These are phyloP conservation scores for Pseudoturritis turrita DNA, from an alignment of 345 rosid genomes.

Conservation along the genomic window DNA sequence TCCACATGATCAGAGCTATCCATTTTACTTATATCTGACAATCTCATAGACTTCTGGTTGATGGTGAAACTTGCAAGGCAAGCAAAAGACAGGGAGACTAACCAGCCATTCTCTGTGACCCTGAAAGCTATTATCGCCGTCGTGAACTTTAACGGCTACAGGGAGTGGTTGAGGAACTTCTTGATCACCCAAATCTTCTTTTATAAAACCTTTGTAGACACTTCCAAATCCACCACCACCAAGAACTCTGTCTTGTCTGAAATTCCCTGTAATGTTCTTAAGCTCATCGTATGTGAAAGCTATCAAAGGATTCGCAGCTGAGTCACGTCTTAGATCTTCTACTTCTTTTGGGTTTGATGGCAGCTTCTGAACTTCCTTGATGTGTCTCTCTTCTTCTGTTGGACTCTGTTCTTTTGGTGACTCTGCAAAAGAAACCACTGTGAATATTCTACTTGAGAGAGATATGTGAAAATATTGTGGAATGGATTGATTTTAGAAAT, in stretches of 20 bases:
- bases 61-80: conserved; percentile 1
- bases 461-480: neutral
- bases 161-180: conserved; percentile 60
- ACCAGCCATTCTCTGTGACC: conserved; percentile 99
- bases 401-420: conserved; percentile 58
- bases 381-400: conserved; percentile 24
- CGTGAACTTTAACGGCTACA: conserved; percentile 97
- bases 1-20: neutral
- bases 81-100: conserved; percentile 17
- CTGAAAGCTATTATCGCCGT: conserved; percentile 82
- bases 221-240: conserved; percentile 98
- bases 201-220: conserved; percentile 81
- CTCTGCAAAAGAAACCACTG: conserved; percentile 37
- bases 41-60: neutral
- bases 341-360: conserved; percentile 97
- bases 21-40: neutral
- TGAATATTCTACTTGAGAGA: neutral
- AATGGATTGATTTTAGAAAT: neutral
- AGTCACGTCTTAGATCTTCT: conserved; percentile 80
- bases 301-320: conserved; percentile 72
- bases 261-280: conserved; percentile 64
- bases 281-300: conserved; percentile 82
- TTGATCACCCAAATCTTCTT: conserved; percentile 47
- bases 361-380: conserved; percentile 48
- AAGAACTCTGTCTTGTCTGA: conserved; percentile 84